These are phyloP conservation scores for Xylaria intraflava DNA, from an alignment of 495 filamentous ascomycete species.

Conservation along the genomic window DNA sequence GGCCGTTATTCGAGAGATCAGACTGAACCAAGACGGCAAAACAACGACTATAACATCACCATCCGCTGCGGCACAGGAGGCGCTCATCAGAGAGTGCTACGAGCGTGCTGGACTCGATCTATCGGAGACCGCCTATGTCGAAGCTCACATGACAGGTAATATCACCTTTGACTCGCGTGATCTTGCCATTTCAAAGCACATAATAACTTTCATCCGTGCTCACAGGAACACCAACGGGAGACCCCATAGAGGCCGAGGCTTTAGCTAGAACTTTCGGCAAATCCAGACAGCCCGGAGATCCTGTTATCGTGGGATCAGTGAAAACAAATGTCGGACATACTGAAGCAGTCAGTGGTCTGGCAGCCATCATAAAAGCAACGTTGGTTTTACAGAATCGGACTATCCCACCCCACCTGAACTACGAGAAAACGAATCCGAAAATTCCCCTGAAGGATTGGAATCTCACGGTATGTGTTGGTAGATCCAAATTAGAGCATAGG, in stretches of 20 bases:
- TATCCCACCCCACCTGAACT: no score
- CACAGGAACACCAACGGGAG: conserved; percentile 50
- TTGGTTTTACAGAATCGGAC: no score
- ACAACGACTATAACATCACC: conserved; percentile 48
- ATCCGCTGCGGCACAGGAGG: conserved; percentile 44
- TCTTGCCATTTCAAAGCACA: no score
- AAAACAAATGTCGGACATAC: no score
- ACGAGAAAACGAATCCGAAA: no score
- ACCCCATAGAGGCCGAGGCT: conserved; percentile 27
- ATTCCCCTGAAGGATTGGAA: no score
- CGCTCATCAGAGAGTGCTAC: conserved; percentile 45
- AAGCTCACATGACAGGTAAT: conserved; percentile 33
- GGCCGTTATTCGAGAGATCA: conserved; percentile 45
- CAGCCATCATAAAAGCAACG: no score
- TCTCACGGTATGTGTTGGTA: no score
- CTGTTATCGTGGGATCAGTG: conserved; percentile 34
- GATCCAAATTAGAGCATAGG: no score
- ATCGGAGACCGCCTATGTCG: conserved; percentile 28
- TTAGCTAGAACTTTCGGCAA: conserved; percentile 4
- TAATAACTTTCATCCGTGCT: no score
- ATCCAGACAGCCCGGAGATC: conserved; percentile 26
- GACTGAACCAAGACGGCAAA: conserved; percentile 38
- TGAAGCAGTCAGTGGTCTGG: no score
- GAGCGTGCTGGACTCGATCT: conserved; percentile 24
- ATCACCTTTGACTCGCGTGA: no score